Evolutionary conservation across 331 rosid genomes (phyloP), one percentile per base, ranked within the genome.

Genomic region (Phaseolus coccineus): DNA sequence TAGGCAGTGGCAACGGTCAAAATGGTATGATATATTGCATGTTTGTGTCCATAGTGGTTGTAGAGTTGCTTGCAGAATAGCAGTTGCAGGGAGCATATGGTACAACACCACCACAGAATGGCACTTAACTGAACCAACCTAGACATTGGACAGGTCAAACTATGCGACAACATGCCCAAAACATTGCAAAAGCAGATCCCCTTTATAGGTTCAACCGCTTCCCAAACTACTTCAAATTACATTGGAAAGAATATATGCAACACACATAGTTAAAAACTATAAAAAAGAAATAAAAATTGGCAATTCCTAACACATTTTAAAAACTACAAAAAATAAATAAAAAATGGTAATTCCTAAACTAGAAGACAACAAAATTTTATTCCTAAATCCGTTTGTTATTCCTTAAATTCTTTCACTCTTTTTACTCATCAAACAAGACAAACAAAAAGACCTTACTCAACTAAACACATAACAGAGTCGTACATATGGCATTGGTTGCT

Each of bases 41-140:
- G 11, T 39, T 16, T 39, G 4, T 24, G 52, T 66, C 53, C 5
- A 69, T 14, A 69, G 30, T 27, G 56, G 5, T 33, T 51, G 63
- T 4, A 31, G 35, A 35, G 9, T 31, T 71, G 11, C 30, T 71
- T 30, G 61, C 47, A n/a, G 76, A 5, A 13, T 42, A 8, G 47
- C 12, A 42, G 47, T 8, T 39, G 42, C 1, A 39, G 42, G 42
- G 42, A 4, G 9, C 50, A 33, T 12, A 37, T 2, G 12, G 16
- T 28, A 73, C 31, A 56, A 74, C 47, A 42, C 27, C 19, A 42
- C 44, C 78, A 57, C 30, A 27, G n/a, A 74, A 59, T 57, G 78
- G 11, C n/a, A 25, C 27, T 39, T 13, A 42, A 42, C 51, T 46
- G 56, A 25, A 74, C 57, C 78, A 24, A 28, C 10, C 39, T 13